Evolutionary conservation across 441 rosid genomes (phyloP).

Genomic region (Arabidopsis hybrid): DNA sequence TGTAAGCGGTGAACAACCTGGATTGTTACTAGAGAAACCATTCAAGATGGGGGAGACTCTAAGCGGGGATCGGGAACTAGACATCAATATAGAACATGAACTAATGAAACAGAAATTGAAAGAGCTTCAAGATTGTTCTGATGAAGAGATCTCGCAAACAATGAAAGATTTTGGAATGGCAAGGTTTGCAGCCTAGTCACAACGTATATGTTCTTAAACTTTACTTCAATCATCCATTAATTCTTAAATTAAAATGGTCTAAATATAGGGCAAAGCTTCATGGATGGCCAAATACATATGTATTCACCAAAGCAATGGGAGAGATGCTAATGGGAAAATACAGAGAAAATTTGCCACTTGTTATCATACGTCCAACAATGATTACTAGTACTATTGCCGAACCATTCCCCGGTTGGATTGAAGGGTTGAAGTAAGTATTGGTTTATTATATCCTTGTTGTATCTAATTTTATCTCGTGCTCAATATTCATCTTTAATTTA

Average conservation of each 20-base stretch:
- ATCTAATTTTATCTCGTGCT: not conserved
- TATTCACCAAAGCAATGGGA: slow-evolving; percentile 73
- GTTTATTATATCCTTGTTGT: not conserved
- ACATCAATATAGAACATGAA: slow-evolving; percentile 62
- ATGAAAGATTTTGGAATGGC: slow-evolving; percentile 76
- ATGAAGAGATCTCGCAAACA: slow-evolving; percentile 49
- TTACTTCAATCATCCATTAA: not conserved
- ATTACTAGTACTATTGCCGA: slow-evolving; percentile 62
- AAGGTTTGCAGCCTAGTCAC: slow-evolving; percentile 48
- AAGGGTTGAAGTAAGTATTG: slow-evolving; percentile 57
- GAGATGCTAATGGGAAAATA: slow-evolving; percentile 57
- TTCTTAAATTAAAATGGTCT: slow-evolving; percentile 1
- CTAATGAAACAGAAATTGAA: slow-evolving; percentile 58
- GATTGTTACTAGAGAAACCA: slow-evolving; percentile 65
- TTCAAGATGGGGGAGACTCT: slow-evolving; percentile 69
- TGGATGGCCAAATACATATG: slow-evolving; percentile 84
- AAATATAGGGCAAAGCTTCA: slow-evolving; percentile 57
- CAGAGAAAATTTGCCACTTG: slow-evolving; percentile 52
- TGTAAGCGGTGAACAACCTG: slow-evolving; percentile 74
- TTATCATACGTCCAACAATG: slow-evolving; percentile 63
- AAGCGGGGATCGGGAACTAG: slow-evolving; percentile 60
- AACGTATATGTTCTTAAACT: not conserved
- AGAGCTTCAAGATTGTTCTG: slow-evolving; percentile 61
- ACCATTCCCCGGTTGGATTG: slow-evolving; percentile 76
- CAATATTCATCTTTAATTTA: not conserved